phyloP scores from a whole-genome alignment of 169 alveolate genomes.

The Plasmodium inui region DNA sequence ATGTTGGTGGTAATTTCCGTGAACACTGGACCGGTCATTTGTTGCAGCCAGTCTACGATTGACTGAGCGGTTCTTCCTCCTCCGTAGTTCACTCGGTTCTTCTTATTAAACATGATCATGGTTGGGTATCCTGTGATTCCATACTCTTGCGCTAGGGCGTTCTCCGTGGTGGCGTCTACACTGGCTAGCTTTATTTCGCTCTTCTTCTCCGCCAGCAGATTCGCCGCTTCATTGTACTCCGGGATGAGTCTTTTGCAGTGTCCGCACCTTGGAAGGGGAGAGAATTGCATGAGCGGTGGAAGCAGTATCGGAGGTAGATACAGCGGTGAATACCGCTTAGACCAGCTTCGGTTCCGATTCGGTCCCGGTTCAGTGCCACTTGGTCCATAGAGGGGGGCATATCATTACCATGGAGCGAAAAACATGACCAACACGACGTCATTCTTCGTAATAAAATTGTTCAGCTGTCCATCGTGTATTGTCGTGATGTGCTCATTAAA shows the following conservation, averaged over 20 bases:
- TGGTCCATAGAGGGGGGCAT: not conserved
- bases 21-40: constrained; percentile 79
- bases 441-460: constrained; percentile 43
- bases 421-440: constrained; percentile 60
- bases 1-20: constrained; percentile 73
- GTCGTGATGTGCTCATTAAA: constrained; percentile 39
- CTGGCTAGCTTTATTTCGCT: constrained; percentile 90
- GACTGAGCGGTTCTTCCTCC: constrained; percentile 83
- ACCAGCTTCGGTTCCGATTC: not conserved
- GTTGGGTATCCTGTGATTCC: constrained; percentile 94
- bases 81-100: constrained; percentile 77
- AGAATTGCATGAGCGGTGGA: not conserved
- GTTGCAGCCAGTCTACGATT: constrained; percentile 82
- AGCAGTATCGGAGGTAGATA: not conserved
- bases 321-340: not conserved
- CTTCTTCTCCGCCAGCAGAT: constrained; percentile 81
- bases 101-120: constrained; percentile 89
- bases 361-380: too few relatives aligned
- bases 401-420: constrained; percentile 65
- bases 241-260: constrained; percentile 95
- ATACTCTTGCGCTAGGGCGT: constrained; percentile 86
- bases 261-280: constrained; percentile 81
- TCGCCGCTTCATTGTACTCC: constrained; percentile 94
- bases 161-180: constrained; percentile 91
- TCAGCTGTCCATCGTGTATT: constrained; percentile 55